Base-by-base conservation (phyloP, 768 basidiomycete species). In the Rhodotorula diobovata region DNA sequence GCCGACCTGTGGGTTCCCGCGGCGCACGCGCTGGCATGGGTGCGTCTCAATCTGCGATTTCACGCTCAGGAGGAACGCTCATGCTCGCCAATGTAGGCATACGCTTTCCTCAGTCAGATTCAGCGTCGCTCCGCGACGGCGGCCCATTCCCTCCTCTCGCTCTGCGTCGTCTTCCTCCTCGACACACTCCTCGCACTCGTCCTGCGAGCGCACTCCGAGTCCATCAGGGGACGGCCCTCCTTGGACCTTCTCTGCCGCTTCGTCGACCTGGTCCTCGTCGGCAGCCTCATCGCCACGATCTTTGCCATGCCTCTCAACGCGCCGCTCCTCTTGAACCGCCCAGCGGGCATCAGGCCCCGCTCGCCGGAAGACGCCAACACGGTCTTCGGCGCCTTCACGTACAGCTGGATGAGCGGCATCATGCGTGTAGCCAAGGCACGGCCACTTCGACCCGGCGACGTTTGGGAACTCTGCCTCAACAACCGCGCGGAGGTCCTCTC, bases 311-410 rank as follows among this genome's bases (percentile, higher is more conserved):
- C 75, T 0, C 50, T 74, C 6, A 50, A 51, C 25, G 51, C 65
- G 6, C 65, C 72, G 1, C 57, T 67, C 7, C 68, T 48, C 45
- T 23, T 63, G 4, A 57, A 41, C 11, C 43, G 37, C 25, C 43
- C 41, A 32, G 3, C 6, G 8, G 34, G 11, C 30, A 30, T 15
- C 25, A 68, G 68, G 4, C 70, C 66, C 1, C 55, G 58, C 18
- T 72, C 74, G 1, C 68, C 68, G 0, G 76, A 77, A 58, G 76
- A 77, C 60, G 37, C 55, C 41, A 68, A 66, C 48, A 70, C 60
- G 12, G 61, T 77, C 16, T 51, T 67, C 23, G 66, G 68, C 4
- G 66, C 65, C 5, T 37, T 77, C 45, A 71, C 58, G 1, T 77
- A 75, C 58, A 14, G 25, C 7, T 77, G 76, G 76, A 66, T 77